Conservation (phyloP, 306 rosid species). For the Cicer chorassanicum region DNA sequence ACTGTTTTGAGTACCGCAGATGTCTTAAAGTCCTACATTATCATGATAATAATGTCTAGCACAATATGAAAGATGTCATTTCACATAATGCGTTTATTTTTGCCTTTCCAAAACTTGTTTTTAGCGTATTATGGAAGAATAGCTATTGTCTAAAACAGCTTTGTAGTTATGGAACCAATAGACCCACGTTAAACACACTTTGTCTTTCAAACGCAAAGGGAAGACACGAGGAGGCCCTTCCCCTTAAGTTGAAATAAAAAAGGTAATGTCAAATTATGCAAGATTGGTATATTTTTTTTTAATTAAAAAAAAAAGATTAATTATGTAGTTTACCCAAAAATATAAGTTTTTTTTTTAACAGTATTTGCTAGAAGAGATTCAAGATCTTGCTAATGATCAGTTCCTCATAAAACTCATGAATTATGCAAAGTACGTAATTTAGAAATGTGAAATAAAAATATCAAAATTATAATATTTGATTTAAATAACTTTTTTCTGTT, state of each 20-base stretch:
- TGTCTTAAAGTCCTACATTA: background rate
- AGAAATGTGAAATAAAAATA: background rate
- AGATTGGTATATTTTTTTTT: background rate
- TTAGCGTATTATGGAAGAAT: slow-evolving; percentile 42
- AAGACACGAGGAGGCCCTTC: background rate
- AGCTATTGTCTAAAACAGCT: slow-evolving; percentile 32
- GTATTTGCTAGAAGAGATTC: slow-evolving; percentile 11
- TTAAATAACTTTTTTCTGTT: too few relatives aligned
- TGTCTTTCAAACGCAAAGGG: slow-evolving; percentile 23
- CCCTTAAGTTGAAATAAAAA: background rate
- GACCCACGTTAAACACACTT: slow-evolving; percentile 40
- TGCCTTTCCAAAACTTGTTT: slow-evolving; percentile 49
- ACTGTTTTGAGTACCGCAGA: too few relatives aligned
- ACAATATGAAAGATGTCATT: slow-evolving; percentile 40
- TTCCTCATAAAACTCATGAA: background rate
- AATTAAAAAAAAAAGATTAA: background rate
- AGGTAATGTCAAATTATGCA: background rate
- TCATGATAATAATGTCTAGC: slow-evolving; percentile 8
- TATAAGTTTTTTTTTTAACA: background rate
- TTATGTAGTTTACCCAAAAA: slow-evolving; percentile 1
- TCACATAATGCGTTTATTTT: slow-evolving; percentile 48
- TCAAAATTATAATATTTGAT: too few relatives aligned
- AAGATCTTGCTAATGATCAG: background rate
- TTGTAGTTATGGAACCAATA: slow-evolving; percentile 27
- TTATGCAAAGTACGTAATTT: background rate